These are phyloP conservation scores for Hanseniaspora thailandica DNA, from an alignment of 805 yeast species.

Conservation along the genomic window DNA sequence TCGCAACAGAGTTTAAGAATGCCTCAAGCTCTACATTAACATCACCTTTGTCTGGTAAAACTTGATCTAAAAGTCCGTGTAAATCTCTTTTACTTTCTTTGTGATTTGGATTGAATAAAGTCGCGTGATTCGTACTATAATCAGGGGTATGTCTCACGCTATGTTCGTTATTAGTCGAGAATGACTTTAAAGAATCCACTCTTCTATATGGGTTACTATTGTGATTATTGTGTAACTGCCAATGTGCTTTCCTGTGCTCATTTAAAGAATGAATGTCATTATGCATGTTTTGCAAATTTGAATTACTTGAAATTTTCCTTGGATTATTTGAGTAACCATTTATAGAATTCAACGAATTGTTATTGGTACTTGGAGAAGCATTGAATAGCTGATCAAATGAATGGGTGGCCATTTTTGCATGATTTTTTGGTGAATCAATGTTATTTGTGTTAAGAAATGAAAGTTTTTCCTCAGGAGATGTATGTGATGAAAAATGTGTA, in stretches of 20 bases:
- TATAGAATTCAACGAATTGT: background rate
- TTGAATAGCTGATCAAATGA: background rate
- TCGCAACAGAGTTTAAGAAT: background rate
- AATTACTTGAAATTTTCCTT: background rate
- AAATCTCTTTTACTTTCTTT: background rate
- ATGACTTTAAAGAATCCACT: conserved; percentile 3
- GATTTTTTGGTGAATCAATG: background rate
- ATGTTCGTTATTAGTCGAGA: conserved; percentile 3
- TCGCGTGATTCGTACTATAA: background rate
- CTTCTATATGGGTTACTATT: background rate
- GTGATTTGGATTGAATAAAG: background rate
- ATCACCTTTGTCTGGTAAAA: background rate
- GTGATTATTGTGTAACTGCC: conserved; percentile 6
- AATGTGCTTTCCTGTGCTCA: conserved; percentile 9
- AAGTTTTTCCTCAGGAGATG: conserved; percentile 1
- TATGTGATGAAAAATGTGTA: background rate
- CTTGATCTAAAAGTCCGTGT: conserved; percentile 15
- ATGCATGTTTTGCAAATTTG: background rate
- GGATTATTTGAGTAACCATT: background rate
- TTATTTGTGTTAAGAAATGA: background rate
- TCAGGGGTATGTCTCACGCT: background rate
- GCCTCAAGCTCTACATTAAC: background rate
- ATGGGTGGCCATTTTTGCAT: background rate
- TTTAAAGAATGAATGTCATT: conserved; percentile 6
- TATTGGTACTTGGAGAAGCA: background rate